Base-by-base conservation (phyloP, 2,329 filamentous ascomycete genomes). In the Exophiala mesophila region DNA sequence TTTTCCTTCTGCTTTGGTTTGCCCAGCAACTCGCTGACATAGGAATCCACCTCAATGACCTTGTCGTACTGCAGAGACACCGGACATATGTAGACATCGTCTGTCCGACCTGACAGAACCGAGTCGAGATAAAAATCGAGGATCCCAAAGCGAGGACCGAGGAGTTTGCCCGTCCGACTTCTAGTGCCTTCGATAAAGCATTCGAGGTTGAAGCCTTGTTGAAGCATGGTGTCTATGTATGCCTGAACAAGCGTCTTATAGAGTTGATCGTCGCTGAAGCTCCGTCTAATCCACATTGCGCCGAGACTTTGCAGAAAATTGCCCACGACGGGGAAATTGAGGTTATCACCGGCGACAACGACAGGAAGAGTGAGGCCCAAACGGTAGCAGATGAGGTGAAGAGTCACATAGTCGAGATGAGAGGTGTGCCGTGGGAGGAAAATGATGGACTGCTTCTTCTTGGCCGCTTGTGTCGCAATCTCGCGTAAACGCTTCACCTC, bases 31-130 rank as follows among this genome's bases (percentile, higher is more conserved):
- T 98, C 92, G 23, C 82, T 92, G 32, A 97, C 90, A 59, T 98
- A 98, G 4, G 88, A 92, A 64, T 95, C 88, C 1, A 94, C 95
- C 64, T 98, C 92, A 46, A 98, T 94, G 42, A 98, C 92, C 61
- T 97, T 98, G 71, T 98, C 92, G 60, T 98, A 98, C 61, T 98
- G 92, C 1, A 89, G 96, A 63, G 86, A 94, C 33, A 98, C 92
- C 0, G 92, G 92, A 55, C 90, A 95, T 39, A 98, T 88, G 30
- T 96, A 85, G 21, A 88, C 83, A 63, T 98, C 92, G 34, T 94
- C 74, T 0, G 95, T 88, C 5, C 89, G 77, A 1, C 89, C 88
- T 0, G 87, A 94, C 4, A 96, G 69, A 10, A 98, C 74, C 54
- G 88, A 94, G 55, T 98, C 92, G 13, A 98, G 69, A 28, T 97